phyloP scores from a whole-genome alignment of 2,329 filamentous ascomycete genomes.

The Colletotrichum sp. region DNA sequence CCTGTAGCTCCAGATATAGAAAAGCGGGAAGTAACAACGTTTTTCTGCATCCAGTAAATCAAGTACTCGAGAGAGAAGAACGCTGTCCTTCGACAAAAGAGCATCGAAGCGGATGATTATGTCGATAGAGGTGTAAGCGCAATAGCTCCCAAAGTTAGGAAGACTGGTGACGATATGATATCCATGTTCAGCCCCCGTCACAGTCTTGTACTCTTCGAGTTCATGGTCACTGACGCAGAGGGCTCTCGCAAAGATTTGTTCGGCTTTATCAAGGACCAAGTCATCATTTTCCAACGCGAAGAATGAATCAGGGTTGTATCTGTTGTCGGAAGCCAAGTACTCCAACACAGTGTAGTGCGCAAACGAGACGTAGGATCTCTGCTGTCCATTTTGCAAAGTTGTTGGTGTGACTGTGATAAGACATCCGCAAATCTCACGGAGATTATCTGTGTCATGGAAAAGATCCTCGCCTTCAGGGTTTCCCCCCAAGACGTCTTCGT shows the following conservation, averaged over 20 bases:
- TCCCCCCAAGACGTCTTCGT: rapidly evolving
- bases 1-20: too few species aligned
- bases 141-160: too few species aligned
- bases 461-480: rapidly evolving
- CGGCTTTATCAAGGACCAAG: rapidly evolving
- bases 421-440: neutral
- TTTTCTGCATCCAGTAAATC: too few species aligned
- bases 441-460: rapidly evolving
- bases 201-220: neutral
- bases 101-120: rapidly evolving
- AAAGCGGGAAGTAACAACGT: too few species aligned
- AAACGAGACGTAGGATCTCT: rapidly evolving
- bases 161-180: too few species aligned
- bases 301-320: rapidly evolving
- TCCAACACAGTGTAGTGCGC: neutral
- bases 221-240: rapidly evolving
- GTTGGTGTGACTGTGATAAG: neutral
- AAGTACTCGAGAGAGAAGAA: rapidly evolving
- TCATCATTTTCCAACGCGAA: rapidly evolving
- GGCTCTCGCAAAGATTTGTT: rapidly evolving
- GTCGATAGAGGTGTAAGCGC: rapidly evolving
- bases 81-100: rapidly evolving
- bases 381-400: rapidly evolving
- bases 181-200: too few species aligned
- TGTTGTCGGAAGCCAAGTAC: neutral